Evolutionary conservation across 495 filamentous ascomycete species (phyloP).

Genomic region (Penicillium herquei): DNA sequence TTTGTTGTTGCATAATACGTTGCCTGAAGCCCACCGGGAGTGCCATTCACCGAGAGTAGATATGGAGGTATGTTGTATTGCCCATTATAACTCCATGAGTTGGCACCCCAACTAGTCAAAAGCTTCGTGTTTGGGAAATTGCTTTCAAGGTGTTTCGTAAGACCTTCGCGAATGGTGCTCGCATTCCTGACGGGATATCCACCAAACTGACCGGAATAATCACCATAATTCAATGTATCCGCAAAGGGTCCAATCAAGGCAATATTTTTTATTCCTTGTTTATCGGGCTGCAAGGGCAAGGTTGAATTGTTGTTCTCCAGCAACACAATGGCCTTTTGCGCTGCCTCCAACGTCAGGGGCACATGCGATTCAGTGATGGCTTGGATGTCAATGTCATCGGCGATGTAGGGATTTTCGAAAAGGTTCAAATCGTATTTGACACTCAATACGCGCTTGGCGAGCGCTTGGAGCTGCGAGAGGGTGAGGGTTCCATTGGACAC

Average conservation of each 20-base stretch:
- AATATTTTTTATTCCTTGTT: slow-evolving; percentile 3
- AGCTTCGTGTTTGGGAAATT: slow-evolving; percentile 24
- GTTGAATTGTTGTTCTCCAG: slow-evolving; percentile 11
- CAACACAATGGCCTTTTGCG: slow-evolving; percentile 8
- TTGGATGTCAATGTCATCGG: neutral
- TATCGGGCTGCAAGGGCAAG: neutral
- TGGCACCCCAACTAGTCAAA: slow-evolving; percentile 41
- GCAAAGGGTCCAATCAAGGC: slow-evolving; percentile 35
- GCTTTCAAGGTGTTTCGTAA: slow-evolving; percentile 28
- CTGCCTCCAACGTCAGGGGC: slow-evolving; percentile 9
- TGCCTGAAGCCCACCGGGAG: slow-evolving; percentile 29
- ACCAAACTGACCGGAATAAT: slow-evolving; percentile 39
- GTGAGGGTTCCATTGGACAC: slow-evolving; percentile 4
- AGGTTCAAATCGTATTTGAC: slow-evolving; percentile 10
- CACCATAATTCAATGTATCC: slow-evolving; percentile 43
- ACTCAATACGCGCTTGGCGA: slow-evolving; percentile 3
- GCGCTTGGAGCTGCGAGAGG: neutral
- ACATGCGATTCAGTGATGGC: slow-evolving; percentile 6
- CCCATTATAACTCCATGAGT: slow-evolving; percentile 40
- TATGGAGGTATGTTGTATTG: slow-evolving; percentile 42
- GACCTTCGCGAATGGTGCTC: slow-evolving; percentile 39
- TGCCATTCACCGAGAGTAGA: slow-evolving; percentile 34
- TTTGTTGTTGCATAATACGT: slow-evolving; percentile 42
- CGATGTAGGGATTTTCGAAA: slow-evolving; percentile 9
- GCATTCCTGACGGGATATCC: slow-evolving; percentile 36